A percentile compares a stretch with the other conserved stretches of the same genome.
These are phyloP conservation scores for Fusarium nematophilum DNA, from an alignment of 2,329 filamentous ascomycete genomes.

Conservation along the genomic window DNA sequence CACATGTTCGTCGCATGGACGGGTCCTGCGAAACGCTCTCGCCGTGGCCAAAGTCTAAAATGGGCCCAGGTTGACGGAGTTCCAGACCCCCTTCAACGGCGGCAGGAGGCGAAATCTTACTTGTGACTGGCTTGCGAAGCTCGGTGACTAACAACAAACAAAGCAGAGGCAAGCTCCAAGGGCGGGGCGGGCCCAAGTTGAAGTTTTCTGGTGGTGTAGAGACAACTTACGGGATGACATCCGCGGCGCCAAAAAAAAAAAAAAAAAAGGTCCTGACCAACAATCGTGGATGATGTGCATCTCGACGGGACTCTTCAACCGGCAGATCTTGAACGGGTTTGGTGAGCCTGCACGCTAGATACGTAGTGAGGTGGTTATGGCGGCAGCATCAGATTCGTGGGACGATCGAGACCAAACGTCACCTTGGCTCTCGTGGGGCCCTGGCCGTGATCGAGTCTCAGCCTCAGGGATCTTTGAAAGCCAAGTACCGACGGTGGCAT, in stretches of 20 bases:
- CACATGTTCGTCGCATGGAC: constrained; percentile 39
- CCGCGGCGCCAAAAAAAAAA: constrained; percentile 33
- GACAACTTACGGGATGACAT: constrained; percentile 35
- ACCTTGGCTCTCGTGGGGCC: constrained; percentile 34
- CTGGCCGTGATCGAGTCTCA: constrained; percentile 17
- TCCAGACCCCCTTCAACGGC: constrained; percentile 32
- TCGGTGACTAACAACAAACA: constrained; percentile 1
- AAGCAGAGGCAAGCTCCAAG: constrained; percentile 2
- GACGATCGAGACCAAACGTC: constrained; percentile 38
- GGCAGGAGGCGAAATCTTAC: constrained; percentile 12
- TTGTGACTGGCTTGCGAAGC: no score
- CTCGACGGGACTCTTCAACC: constrained; percentile 7
- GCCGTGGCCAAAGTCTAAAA: constrained; percentile 38
- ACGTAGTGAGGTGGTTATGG: background rate
- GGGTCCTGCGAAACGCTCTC: constrained; percentile 31
- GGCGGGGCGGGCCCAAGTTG: constrained; percentile 9
- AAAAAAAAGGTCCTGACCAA: background rate
- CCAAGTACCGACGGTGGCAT: constrained; percentile 13
- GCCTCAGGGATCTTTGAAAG: constrained; percentile 4
- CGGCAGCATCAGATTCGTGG: constrained; percentile 12
- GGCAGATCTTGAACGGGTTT: constrained; percentile 13
- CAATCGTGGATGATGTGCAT: constrained; percentile 28
- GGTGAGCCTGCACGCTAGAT: constrained; percentile 3
- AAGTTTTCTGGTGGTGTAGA: constrained; percentile 23
- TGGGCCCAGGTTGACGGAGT: constrained; percentile 12